Conservation (phyloP, 441 rosid species). For the Pelargonium fulgidum region DNA sequence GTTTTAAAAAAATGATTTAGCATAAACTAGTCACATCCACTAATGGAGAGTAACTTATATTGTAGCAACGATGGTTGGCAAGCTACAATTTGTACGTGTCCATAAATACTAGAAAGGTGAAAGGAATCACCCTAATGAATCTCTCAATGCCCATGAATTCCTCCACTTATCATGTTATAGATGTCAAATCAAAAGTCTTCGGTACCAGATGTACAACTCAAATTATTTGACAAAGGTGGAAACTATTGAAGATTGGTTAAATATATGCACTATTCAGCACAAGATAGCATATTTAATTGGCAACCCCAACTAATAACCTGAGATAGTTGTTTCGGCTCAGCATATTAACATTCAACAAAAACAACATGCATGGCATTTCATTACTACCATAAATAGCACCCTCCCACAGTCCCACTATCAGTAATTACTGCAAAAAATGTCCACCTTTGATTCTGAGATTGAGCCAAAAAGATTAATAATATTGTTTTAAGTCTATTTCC, state of each 20-base stretch:
- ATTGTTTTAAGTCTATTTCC: neutral
- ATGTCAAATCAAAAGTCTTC: neutral
- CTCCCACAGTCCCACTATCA: neutral
- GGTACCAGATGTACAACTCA: neutral
- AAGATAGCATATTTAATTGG: neutral
- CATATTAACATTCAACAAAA: neutral
- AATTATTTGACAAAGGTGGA: neutral
- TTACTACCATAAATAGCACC: neutral
- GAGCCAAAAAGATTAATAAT: neutral
- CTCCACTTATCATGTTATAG: neutral
- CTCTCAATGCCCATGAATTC: neutral
- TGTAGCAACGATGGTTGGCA: neutral
- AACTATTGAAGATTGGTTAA: neutral
- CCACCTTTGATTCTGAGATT: neutral
- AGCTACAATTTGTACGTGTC: neutral
- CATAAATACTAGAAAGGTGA: neutral
- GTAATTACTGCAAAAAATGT: neutral
- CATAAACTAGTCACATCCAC: neutral
- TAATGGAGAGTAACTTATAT: neutral
- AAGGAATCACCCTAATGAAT: neutral
- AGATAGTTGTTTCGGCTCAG: neutral
- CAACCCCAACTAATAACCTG: neutral
- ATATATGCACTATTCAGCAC: neutral
- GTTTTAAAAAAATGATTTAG: slow-evolving; percentile 2
- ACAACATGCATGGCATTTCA: neutral